These are phyloP conservation scores for Entomophthora muscae DNA, from an alignment of 371 early-diverging fungal genomes.

Conservation along the genomic window DNA sequence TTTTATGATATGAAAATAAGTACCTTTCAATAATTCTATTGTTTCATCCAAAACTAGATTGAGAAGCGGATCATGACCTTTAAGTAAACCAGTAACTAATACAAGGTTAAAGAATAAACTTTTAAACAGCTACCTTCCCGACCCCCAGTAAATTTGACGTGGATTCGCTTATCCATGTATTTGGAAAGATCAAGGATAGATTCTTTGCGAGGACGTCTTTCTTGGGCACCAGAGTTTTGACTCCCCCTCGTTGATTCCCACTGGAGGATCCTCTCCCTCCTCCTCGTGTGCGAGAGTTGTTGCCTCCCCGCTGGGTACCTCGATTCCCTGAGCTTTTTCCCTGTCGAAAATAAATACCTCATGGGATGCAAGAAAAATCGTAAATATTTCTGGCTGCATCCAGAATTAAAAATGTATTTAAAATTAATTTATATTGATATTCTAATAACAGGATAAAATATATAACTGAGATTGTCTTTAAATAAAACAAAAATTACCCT, in stretches of 20 bases:
- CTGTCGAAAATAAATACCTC: too few species aligned
- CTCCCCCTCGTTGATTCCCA: neutral
- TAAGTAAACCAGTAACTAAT: constrained; percentile 72
- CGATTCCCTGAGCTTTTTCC: neutral
- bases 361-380: too few species aligned
- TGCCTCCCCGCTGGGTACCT: neutral
- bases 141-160: constrained; percentile 85
- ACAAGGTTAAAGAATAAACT: neutral
- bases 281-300: neutral
- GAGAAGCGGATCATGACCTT: constrained; percentile 81
- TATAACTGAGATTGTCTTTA: too few species aligned
- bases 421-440: too few species aligned
- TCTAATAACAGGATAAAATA: too few species aligned
- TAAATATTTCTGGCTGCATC: too few species aligned
- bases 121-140: constrained; percentile 61
- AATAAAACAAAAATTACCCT: too few species aligned
- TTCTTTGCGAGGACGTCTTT: constrained; percentile 27
- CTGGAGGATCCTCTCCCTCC: neutral
- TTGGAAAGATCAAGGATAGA: constrained; percentile 79
- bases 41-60: constrained; percentile 90
- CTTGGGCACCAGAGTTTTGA: neutral
- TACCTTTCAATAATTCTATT: constrained; percentile 59
- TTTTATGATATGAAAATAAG: neutral
- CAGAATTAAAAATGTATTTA: too few species aligned
- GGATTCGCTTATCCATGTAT: constrained; percentile 79